Evolutionary conservation across 2,329 filamentous ascomycete species (phyloP), one percentile per base, ranked within the genome.

Genomic region (Chaetomium sp.): DNA sequence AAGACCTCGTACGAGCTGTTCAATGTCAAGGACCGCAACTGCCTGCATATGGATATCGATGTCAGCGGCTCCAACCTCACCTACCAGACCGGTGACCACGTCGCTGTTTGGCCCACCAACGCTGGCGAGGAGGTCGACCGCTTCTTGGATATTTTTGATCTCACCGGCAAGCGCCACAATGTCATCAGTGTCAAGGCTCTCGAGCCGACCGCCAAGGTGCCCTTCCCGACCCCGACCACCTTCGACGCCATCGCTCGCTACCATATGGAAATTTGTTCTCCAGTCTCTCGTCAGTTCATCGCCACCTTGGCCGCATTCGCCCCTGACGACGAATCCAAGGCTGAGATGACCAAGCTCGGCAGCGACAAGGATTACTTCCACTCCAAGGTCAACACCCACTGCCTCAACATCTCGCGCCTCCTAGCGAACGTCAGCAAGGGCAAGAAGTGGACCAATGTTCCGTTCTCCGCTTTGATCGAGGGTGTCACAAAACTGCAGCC

Each of bases 61-160:
- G 83, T 99, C 65, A 87, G 86, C 66, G 89, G 84, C 64, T 96
- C 91, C 52, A 95, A 95, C 70, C 78, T 99, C 60, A 84, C 81
- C 45, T 99, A 99, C 77, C 90, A 95, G 66, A 99, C 94, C 52
- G 94, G 94, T 70, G 95, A 99, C 69, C 95, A 99, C 72, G 88
- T 99, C 68, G 94, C 94, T 43, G 76, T 99, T 66, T 99, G 95
- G 95, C 94, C 95, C 40, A 96, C 90, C 50, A 99, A 99, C 71
- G 79, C 94, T 56, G 94, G 94, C 56, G 85, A 83, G 61, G 92
- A 97, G 72, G 92, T 96, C 46, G 90, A 97, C 67, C 85, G 90
- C 53, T 91, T 99, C 74, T 76, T 99, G 62, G 79, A 85, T 64
- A 80, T 94, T 53, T 80, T 95, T 61, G 90, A 84, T 60, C 81